These are phyloP conservation scores for Phytophthora idaei DNA, from an alignment of 352 stramenopile genomes.

Conservation along the genomic window DNA sequence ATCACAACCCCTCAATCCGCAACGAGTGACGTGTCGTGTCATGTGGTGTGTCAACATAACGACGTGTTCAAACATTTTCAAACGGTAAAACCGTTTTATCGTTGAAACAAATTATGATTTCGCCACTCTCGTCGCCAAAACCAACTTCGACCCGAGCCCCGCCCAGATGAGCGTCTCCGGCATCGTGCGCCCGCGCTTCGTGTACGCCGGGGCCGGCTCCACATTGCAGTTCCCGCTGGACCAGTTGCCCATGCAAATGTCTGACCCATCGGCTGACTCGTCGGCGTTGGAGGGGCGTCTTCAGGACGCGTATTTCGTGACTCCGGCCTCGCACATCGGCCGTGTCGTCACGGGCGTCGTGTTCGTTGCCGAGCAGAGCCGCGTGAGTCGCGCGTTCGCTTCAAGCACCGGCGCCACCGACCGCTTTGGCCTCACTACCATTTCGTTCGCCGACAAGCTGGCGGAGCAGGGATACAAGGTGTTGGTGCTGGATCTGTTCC, in stretches of 20 bases:
- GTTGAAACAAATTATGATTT: not conserved
- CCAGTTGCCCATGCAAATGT: conserved; percentile 10
- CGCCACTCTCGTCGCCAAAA: conserved; percentile 1
- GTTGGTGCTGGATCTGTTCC: conserved; percentile 64
- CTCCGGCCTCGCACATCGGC: conserved; percentile 74
- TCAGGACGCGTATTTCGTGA: conserved; percentile 74
- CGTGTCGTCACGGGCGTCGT: conserved; percentile 86
- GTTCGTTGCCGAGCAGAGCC: conserved; percentile 57
- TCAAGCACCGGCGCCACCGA: conserved; percentile 22
- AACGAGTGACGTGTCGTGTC: conserved; percentile 54
- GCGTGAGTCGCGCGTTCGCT: conserved; percentile 39
- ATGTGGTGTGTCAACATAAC: conserved; percentile 18
- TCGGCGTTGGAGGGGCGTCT: conserved; percentile 8
- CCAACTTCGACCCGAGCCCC: conserved; percentile 2
- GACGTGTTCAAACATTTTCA: not conserved
- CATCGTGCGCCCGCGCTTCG: conserved; percentile 49
- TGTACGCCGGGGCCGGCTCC: conserved; percentile 55
- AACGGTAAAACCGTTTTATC: not conserved
- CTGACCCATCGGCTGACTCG: conserved; percentile 1
- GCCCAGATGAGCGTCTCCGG: conserved; percentile 38
- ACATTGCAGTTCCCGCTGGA: conserved; percentile 53
- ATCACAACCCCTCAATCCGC: conserved; percentile 34
- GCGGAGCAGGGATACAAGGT: conserved; percentile 91
- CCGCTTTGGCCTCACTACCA: conserved; percentile 56
- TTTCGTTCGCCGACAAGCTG: conserved; percentile 87